A percentile compares a stretch with the other conserved stretches of the same genome.
Conservation (phyloP, 768 basidiomycete species). For the Hygrophorus pudorinus region DNA sequence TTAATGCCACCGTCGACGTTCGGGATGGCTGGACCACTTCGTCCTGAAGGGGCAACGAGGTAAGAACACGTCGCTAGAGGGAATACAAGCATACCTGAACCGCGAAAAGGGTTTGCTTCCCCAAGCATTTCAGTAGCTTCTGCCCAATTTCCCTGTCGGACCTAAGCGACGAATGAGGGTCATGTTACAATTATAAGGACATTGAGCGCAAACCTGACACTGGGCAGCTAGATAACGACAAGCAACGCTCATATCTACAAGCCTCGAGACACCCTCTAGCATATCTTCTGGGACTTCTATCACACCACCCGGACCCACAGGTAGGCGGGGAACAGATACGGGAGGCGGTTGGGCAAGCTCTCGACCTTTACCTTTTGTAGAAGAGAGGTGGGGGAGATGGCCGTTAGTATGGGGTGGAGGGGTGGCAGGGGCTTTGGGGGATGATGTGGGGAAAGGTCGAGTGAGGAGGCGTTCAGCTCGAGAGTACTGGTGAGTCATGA, state of each 20-base stretch:
- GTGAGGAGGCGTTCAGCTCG: constrained; percentile 88
- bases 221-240: constrained; percentile 96
- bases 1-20: constrained; percentile 93
- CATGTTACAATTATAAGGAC: constrained; percentile 8
- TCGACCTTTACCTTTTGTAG: constrained; percentile 53
- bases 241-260: constrained; percentile 91
- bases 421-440: constrained; percentile 28
- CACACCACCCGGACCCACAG: constrained; percentile 63
- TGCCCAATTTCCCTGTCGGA: constrained; percentile 84
- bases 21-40: constrained; percentile 61
- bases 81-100: constrained; percentile 37
- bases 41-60: constrained; percentile 24
- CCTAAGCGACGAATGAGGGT: constrained; percentile 23
- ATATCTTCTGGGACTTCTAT: constrained; percentile 57
- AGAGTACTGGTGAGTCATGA: constrained; percentile 91
- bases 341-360: constrained; percentile 34
- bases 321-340: constrained; percentile 42
- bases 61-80: neutral
- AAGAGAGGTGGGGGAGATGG: constrained; percentile 22
- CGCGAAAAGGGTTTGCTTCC: constrained; percentile 81
- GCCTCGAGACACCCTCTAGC: constrained; percentile 57
- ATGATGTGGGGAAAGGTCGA: constrained; percentile 63
- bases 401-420: constrained; percentile 31
- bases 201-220: constrained; percentile 52
- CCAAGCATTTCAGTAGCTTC: constrained; percentile 92